Evolutionary conservation across 495 filamentous ascomycete genomes (phyloP), one percentile per base, ranked within the genome.

Genomic region (Xylaria scruposa): DNA sequence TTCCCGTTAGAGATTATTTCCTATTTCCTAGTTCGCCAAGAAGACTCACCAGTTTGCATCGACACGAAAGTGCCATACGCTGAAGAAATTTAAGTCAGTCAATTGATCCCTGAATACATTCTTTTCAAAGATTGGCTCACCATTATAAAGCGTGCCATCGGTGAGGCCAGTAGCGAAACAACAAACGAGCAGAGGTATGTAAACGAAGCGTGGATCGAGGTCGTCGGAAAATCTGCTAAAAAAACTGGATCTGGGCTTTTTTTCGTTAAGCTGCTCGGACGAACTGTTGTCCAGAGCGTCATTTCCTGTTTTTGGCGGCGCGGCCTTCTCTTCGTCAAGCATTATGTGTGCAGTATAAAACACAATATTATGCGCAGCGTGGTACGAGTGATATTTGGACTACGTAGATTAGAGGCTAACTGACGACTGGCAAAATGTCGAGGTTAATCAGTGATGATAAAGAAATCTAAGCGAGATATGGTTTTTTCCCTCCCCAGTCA

Each of bases 61-160:
- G 83, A 85, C 21, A 87, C 86, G 71, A 87, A 88, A 53, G 85
- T 87, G 44, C 84, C 83, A 70, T 87, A 88, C 4, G 85, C 85
- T 85, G 80, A 76, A 66, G 19, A 56, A 19, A 53, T 54, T 59
- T 76, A 26, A 78, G 73, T 31, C n/a, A 44, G 33, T 36, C 49
- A 12, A 13, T 42, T 8, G 21, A 66, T 38, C 38, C 31, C n/a
- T 69, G 29, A 38, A 38, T 38, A 38, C 8, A 38, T 8, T 15
- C 40, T 31, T n/a, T 4, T 19, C 44, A n/a, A n/a, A 6, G 13
- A 2, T 24, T 24, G 19, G 46, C 75, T 70, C 78, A 85, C 60
- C 84, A 47, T 86, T 85, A 74, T 86, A 88, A 53, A 86, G 81
- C 6, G 84, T 86, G 70, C 85, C 85, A 70, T 88, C 86, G 9